Percentiles rank a stretch among this genome's conserved stretches.
Evolutionary conservation across 805 yeast genomes (phyloP).

Genomic region (Peterozyma xylosa): DNA sequence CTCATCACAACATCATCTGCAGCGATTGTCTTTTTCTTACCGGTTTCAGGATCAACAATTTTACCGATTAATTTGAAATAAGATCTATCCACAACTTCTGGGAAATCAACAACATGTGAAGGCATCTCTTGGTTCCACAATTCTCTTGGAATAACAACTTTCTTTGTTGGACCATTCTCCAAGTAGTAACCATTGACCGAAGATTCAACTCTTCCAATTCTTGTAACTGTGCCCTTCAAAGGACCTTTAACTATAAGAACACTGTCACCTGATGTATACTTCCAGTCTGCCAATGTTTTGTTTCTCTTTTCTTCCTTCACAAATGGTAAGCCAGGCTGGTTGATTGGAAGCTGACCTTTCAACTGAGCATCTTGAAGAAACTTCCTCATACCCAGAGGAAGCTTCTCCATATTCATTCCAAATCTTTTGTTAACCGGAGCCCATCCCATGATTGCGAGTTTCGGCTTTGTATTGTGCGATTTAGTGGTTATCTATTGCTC

Average conservation of each 20-base stretch:
- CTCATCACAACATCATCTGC: conserved; percentile 65
- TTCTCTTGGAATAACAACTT: conserved; percentile 61
- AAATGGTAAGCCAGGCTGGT: conserved; percentile 16
- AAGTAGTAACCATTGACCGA: conserved; percentile 57
- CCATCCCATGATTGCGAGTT: not conserved
- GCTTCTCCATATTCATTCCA: conserved; percentile 20
- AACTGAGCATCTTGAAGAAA: conserved; percentile 21
- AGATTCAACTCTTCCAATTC: conserved; percentile 51
- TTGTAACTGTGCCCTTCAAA: conserved; percentile 67
- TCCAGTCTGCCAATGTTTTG: conserved; percentile 46
- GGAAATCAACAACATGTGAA: conserved; percentile 65
- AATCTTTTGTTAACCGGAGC: conserved; percentile 19
- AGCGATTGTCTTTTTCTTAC: conserved; percentile 61
- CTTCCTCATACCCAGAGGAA: conserved; percentile 19
- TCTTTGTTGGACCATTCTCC: conserved; percentile 60
- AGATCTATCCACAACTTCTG: conserved; percentile 49
- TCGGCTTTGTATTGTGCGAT: too few relatives aligned
- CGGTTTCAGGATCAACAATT: conserved; percentile 54
- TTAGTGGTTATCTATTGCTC: too few relatives aligned
- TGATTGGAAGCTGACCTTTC: conserved; percentile 23
- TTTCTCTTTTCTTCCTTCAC: conserved; percentile 23
- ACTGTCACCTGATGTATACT: conserved; percentile 66
- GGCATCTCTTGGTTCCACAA: conserved; percentile 69
- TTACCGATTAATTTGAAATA: conserved; percentile 75
- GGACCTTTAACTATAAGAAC: conserved; percentile 68